These are phyloP conservation scores for Salvia splendens DNA, from an alignment of 257 asterid genomes.

Conservation along the genomic window DNA sequence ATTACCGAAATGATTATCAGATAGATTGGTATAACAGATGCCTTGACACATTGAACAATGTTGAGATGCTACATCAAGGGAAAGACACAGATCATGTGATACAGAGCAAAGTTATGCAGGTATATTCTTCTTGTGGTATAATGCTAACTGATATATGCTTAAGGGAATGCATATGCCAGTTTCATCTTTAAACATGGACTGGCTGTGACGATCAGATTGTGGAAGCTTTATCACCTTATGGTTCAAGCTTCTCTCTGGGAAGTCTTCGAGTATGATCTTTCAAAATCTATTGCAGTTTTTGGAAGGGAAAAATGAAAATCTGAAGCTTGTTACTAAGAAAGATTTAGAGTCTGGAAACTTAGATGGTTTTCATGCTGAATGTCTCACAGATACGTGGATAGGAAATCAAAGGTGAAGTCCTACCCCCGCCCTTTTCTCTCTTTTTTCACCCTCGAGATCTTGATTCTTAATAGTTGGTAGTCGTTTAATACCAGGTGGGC, in stretches of 20 bases:
- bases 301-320: slow-evolving; percentile 72
- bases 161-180: slow-evolving; percentile 19
- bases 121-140: slow-evolving; percentile 37
- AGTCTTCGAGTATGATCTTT: slow-evolving; percentile 32
- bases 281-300: slow-evolving; percentile 50
- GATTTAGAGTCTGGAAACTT: slow-evolving; percentile 80
- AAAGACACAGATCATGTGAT: slow-evolving; percentile 67
- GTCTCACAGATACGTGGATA: slow-evolving; percentile 92
- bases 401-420: slow-evolving; percentile 71
- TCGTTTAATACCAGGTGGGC: slow-evolving; percentile 79
- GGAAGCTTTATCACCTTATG: slow-evolving; percentile 24
- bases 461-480: slow-evolving; percentile 24
- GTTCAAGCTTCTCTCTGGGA: slow-evolving; percentile 3
- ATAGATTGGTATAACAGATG: slow-evolving; percentile 77
- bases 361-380: slow-evolving; percentile 79
- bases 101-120: slow-evolving; percentile 96
- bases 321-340: slow-evolving; percentile 65
- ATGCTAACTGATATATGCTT: slow-evolving; percentile 5
- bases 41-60: slow-evolving; percentile 67
- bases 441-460: slow-evolving; percentile 4
- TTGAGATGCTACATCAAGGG: slow-evolving; percentile 72
- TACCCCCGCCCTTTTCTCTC: slow-evolving; percentile 1
- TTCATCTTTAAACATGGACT: slow-evolving; percentile 29
- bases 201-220: slow-evolving; percentile 19
- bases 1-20: slow-evolving; percentile 44